These are phyloP conservation scores for Dioszegia hungarica DNA, from an alignment of 768 basidiomycete species.

Conservation along the genomic window DNA sequence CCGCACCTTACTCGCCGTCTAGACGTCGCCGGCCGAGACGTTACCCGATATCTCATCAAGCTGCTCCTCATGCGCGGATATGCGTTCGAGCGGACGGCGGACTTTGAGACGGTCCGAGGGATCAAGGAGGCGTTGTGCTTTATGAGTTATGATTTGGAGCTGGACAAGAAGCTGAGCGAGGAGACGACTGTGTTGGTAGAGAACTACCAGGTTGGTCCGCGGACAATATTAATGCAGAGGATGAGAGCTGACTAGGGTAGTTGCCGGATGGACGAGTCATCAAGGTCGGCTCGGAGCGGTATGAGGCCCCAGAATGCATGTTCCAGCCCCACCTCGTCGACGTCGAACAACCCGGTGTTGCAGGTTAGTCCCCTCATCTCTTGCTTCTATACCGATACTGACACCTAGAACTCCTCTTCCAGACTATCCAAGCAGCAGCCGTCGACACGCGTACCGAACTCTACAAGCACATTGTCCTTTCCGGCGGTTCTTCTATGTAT, in stretches of 20 bases:
- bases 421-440: conserved; percentile 86
- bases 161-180: conserved; percentile 85
- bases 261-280: conserved; percentile 92
- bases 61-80: conserved; percentile 99
- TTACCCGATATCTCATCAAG: conserved; percentile 98
- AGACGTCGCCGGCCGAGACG: conserved; percentile 96
- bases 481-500: conserved; percentile 98
- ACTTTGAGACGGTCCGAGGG: conserved; percentile 97
- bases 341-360: conserved; percentile 91
- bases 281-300: conserved; percentile 96
- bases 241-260: conserved; percentile 50
- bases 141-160: conserved; percentile 95
- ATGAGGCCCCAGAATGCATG: conserved; percentile 99
- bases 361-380: conserved; percentile 57
- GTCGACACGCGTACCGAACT: conserved; percentile 84
- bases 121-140: conserved; percentile 99
- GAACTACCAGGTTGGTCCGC: conserved; percentile 70
- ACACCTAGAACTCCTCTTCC: conserved; percentile 82
- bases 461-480: conserved; percentile 96
- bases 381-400: background rate
- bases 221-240: background rate
- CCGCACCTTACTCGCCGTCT: conserved; percentile 90
- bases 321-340: conserved; percentile 99
- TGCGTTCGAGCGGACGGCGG: conserved; percentile 98
- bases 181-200: conserved; percentile 96